Evolutionary conservation across 139 green algal species (phyloP).

Genomic region (Astrephomene gubernaculifera): DNA sequence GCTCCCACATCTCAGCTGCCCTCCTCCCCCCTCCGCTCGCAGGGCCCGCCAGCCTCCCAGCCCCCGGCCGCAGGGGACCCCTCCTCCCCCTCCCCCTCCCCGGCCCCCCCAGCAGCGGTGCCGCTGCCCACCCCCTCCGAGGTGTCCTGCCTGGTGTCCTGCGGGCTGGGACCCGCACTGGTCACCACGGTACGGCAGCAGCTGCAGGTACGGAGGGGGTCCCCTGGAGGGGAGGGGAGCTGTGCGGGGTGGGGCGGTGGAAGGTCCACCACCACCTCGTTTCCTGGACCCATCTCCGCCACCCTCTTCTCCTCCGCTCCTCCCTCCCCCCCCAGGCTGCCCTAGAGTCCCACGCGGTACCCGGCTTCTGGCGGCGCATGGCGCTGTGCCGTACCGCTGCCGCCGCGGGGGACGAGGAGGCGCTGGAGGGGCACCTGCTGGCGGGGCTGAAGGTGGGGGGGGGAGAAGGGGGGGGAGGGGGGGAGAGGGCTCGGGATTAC

Average conservation of each 20-base stretch:
- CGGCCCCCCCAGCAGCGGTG: background rate
- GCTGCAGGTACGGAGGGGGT: slow-evolving; percentile 3
- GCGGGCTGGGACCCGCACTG: slow-evolving; percentile 14
- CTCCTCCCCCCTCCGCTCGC: background rate
- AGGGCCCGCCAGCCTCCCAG: background rate
- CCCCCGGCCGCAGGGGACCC: background rate
- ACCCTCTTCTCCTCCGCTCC: background rate
- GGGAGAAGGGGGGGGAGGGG: background rate
- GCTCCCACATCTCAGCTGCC: background rate
- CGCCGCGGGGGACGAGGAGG: slow-evolving; percentile 19
- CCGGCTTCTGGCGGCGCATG: slow-evolving; percentile 13
- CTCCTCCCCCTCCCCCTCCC: no score
- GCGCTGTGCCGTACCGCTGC: background rate
- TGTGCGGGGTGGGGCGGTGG: background rate
- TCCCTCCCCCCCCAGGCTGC: background rate
- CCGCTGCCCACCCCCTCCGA: slow-evolving; percentile 12
- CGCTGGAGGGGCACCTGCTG: slow-evolving; percentile 17
- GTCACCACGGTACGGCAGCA: slow-evolving; percentile 20
- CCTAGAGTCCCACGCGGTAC: slow-evolving; percentile 4
- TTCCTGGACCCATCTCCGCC: background rate
- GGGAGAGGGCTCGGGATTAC: background rate
- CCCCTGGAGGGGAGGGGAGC: background rate
- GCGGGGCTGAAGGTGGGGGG: slow-evolving; percentile 8
- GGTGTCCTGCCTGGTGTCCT: slow-evolving; percentile 16
- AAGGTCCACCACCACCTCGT: background rate